Conservation (phyloP, 106 monocot species). For the Chionographis japonica region DNA sequence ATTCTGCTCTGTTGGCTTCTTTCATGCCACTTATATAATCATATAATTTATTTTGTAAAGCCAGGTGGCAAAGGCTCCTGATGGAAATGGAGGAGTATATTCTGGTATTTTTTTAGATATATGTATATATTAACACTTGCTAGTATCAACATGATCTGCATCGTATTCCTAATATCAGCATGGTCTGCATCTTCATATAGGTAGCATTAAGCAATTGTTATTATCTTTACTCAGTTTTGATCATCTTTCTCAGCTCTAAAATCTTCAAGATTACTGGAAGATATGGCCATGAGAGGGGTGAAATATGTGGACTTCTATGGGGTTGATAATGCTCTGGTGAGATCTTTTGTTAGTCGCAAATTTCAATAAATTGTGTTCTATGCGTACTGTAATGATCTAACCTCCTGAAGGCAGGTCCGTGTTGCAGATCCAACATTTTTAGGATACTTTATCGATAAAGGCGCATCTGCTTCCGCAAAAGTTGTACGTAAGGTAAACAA, state of each 20-base stretch:
- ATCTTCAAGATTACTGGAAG: constrained; percentile 81
- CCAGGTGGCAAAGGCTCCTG: constrained; percentile 97
- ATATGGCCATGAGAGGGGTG: constrained; percentile 92
- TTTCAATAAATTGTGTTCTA: not conserved
- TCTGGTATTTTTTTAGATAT: constrained; percentile 45
- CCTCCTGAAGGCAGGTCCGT: constrained; percentile 59
- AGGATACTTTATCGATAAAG: constrained; percentile 96
- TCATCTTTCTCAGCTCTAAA: constrained; percentile 61
- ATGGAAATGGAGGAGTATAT: constrained; percentile 98
- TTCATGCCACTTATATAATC: not conserved
- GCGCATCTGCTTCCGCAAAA: constrained; percentile 87
- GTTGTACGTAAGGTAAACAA: constrained; percentile 87
- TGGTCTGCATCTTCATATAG: too few species aligned
- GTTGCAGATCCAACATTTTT: constrained; percentile 97
- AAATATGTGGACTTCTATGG: constrained; percentile 94
- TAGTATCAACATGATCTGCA: not conserved
- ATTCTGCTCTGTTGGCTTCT: not conserved
- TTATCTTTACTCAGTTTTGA: not conserved
- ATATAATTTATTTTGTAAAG: not conserved
- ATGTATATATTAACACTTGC: too few species aligned
- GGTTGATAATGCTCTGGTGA: constrained; percentile 96
- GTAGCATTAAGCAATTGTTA: not conserved
- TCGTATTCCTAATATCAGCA: not conserved
- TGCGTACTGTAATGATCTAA: constrained; percentile 6
- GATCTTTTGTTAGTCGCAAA: constrained; percentile 14